phyloP scores from a whole-genome alignment of 192 early-diverging fungal genomes.

The Chytriomyces confervae region DNA sequence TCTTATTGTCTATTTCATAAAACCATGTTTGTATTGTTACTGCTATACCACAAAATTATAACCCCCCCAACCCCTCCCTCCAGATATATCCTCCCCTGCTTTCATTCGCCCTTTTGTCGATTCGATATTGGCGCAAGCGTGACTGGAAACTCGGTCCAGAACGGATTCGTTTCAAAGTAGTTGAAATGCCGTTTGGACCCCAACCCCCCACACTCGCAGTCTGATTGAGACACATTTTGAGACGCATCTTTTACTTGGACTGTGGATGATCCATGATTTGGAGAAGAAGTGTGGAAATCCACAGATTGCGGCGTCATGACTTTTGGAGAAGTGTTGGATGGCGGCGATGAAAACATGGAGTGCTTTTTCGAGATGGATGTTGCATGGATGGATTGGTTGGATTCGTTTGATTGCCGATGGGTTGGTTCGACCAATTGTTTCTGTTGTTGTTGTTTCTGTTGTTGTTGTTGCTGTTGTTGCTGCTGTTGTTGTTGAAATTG shows the following conservation, averaged over 20 bases:
- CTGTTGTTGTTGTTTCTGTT: not conserved
- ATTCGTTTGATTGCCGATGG: not conserved
- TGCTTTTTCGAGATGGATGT: not conserved
- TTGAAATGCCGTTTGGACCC: not conserved
- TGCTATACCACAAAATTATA: no score
- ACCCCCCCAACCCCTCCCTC: no score
- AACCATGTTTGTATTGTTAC: no score
- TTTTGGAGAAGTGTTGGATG: no score
- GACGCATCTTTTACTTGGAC: not conserved
- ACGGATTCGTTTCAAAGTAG: constrained; percentile 1
- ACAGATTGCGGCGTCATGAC: no score
- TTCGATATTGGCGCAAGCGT: not conserved
- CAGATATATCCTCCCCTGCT: no score
- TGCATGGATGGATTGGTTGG: not conserved
- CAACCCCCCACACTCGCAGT: not conserved
- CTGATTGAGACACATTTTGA: not conserved
- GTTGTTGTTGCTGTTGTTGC: constrained; percentile 8
- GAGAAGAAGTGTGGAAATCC: no score
- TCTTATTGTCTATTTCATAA: no score
- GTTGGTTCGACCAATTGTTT: not conserved
- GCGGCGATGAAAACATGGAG: no score
- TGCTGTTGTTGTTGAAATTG: not conserved
- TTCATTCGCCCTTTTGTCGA: not conserved
- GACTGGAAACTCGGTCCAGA: not conserved
- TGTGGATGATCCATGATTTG: no score